Conservation (phyloP, 2,329 filamentous ascomycete species). For the Madurella mycetomatis region DNA sequence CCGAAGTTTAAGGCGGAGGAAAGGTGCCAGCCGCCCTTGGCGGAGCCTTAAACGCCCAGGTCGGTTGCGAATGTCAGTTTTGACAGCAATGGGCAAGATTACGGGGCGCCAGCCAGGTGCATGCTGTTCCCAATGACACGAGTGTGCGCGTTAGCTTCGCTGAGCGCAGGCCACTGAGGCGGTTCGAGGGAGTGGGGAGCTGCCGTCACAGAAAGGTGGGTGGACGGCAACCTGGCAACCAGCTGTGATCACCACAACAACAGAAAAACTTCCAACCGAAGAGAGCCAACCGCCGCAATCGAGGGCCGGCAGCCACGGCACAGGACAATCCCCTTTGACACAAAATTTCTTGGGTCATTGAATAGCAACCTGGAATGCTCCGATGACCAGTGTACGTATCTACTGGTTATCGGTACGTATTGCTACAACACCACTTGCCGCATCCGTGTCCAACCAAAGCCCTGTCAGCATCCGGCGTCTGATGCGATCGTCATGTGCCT, state of each 20-base stretch:
- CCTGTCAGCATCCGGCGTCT: neutral
- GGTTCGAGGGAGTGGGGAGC: no score
- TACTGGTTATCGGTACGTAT: neutral
- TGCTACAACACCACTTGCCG: neutral
- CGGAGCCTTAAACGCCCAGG: constrained; percentile 4
- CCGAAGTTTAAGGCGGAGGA: neutral
- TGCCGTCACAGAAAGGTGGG: neutral
- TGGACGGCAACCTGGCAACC: constrained; percentile 10
- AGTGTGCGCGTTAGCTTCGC: no score
- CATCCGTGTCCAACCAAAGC: neutral
- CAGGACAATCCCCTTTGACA: neutral
- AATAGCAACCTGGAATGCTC: neutral
- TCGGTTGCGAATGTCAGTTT: constrained; percentile 6
- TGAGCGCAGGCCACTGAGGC: no score
- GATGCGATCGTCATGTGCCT: constrained; percentile 54
- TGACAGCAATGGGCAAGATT: neutral
- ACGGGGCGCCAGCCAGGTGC: constrained; percentile 2
- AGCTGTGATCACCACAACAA: neutral
- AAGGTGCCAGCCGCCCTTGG: constrained; percentile 11
- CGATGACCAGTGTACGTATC: neutral
- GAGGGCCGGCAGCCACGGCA: no score
- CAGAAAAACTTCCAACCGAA: no score
- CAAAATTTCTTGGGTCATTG: neutral
- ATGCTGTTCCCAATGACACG: no score
- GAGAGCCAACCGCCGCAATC: no score